Base-by-base conservation (phyloP, 2,329 filamentous ascomycete species). In the Fusarium sp. region DNA sequence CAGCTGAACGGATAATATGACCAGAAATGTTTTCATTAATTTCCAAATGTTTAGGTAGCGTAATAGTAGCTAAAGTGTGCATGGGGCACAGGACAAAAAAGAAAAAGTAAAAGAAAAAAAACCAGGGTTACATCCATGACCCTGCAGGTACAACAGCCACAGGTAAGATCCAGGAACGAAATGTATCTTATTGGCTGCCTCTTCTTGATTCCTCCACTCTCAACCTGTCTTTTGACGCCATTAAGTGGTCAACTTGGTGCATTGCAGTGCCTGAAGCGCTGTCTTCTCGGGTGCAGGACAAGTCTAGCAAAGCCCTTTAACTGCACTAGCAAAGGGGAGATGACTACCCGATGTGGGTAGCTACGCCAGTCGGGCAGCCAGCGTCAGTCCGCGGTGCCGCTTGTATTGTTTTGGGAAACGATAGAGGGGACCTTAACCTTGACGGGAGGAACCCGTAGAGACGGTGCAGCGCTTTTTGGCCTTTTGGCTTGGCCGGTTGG, bases 271-370 rank as follows among this genome's bases (percentile, higher is more conserved):
- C 33, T 50, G 20, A 23, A 50, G 38, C 56, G 42, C 34, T 50
- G 34, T 36, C 40, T 23, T 66, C 41, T 50, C 54, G 47, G 57
- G 28, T 51, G 50, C 65, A 69, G 59, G 53, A 64, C 16, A 64
- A 68, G 65, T 40, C 58, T 54, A 54, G 56, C 66, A 62, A 42
- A 65, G 26, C 38, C 51, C 52, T 64, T 52, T 16, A 28, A 33
- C 31, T 11, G n/a, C 53, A 54, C 61, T 69, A 69, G 55, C 51
- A 67, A 62, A 69, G 28, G 62, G 66, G 66, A 70, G 62, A 69
- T 63, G 53, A 67, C 45, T 70, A 55, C 67, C 66, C 62, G 33
- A 70, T 59, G 66, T 67, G 66, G 62, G 50, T 49, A 70, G n/a
- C 56, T 42, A 34, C 15, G 28, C 34, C 47, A 52, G 41, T 69